These are phyloP conservation scores for Penicillium nordicum DNA, from an alignment of 2,329 filamentous ascomycete genomes.

Conservation along the genomic window DNA sequence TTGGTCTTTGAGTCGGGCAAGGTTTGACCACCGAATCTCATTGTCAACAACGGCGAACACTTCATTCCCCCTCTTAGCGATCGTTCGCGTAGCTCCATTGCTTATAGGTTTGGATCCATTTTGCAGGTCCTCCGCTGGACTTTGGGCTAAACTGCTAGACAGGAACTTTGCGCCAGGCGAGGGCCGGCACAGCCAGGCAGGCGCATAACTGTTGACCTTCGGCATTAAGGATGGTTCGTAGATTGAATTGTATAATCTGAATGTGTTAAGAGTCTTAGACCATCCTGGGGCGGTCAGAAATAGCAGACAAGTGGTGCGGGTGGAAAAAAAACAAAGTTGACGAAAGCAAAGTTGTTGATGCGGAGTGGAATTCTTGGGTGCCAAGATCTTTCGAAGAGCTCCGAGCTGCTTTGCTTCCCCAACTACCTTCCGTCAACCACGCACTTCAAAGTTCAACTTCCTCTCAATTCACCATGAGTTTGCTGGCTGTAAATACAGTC, in stretches of 20 bases:
- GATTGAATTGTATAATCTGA: neutral
- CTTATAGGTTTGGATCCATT: slow-evolving; percentile 25
- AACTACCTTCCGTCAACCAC: slow-evolving; percentile 13
- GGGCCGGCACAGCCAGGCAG: slow-evolving; percentile 77
- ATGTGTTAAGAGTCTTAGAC: neutral
- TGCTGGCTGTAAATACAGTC: slow-evolving; percentile 58
- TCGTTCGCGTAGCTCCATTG: slow-evolving; percentile 54
- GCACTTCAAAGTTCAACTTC: neutral
- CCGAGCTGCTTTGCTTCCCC: slow-evolving; percentile 21
- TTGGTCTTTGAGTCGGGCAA: slow-evolving; percentile 71
- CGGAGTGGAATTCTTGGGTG: slow-evolving; percentile 22
- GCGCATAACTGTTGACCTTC: slow-evolving; percentile 79
- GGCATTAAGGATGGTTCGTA: slow-evolving; percentile 59
- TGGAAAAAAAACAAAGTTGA: neutral
- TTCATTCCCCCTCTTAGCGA: slow-evolving; percentile 80
- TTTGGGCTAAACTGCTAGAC: slow-evolving; percentile 49
- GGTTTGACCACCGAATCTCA: slow-evolving; percentile 87
- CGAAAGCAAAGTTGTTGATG: slow-evolving; percentile 18
- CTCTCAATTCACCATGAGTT: slow-evolving; percentile 25
- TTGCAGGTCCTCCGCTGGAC: slow-evolving; percentile 26
- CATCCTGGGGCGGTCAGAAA: slow-evolving; percentile 7
- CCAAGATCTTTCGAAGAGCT: slow-evolving; percentile 24
- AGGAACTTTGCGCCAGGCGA: slow-evolving; percentile 78
- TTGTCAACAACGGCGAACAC: slow-evolving; percentile 84
- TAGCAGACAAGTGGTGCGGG: neutral